phyloP scores from a whole-genome alignment of 2,329 filamentous ascomycete species.

The Juglanconis juglandina region DNA sequence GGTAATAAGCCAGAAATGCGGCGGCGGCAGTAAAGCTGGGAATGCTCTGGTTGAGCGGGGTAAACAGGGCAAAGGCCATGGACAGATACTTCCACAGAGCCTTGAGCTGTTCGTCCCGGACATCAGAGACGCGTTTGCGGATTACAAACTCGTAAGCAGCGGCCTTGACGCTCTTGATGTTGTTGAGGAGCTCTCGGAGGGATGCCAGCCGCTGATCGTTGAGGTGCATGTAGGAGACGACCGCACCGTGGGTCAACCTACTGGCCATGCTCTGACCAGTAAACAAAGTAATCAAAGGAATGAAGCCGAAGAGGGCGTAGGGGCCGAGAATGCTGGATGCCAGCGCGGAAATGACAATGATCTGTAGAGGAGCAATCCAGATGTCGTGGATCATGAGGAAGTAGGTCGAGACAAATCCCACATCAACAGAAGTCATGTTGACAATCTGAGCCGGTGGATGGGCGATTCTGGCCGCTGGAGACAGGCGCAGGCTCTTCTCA shows the following conservation, averaged over 20 bases:
- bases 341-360: neutral
- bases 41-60: neutral
- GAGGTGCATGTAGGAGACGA: conserved; percentile 1
- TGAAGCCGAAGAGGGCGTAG: conserved; percentile 1
- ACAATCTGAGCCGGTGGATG: conserved; percentile 2
- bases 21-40: conserved; percentile 1
- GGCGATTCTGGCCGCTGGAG: neutral
- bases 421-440: conserved; percentile 9
- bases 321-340: neutral
- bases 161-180: conserved; percentile 8
- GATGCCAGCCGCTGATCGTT: conserved; percentile 2
- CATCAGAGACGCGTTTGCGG: neutral
- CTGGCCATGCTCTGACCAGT: conserved; percentile 4
- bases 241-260: neutral
- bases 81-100: conserved; percentile 1
- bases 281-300: neutral
- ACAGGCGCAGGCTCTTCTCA: conserved; percentile 3
- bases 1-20: neutral
- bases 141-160: neutral
- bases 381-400: conserved; percentile 5
- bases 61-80: neutral
- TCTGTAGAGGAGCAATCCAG: conserved; percentile 2
- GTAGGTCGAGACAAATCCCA: conserved; percentile 3
- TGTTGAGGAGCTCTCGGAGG: conserved; percentile 5
- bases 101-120: conserved; percentile 3